Conservation (phyloP, 768 basidiomycete species). For the Naganishia randhawae region DNA sequence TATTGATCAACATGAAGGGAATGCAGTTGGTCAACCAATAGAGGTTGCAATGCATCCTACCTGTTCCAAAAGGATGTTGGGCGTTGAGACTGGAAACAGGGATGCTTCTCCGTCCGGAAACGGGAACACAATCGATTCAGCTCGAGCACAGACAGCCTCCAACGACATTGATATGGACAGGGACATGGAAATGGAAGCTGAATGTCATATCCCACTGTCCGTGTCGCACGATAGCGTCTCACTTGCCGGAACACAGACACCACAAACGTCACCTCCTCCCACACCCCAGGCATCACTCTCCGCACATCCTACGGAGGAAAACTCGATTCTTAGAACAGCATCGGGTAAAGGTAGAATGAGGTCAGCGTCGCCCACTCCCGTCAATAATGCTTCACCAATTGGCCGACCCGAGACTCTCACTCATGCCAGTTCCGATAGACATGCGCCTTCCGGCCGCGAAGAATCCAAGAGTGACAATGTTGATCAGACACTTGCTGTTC, state of each 20-base stretch:
- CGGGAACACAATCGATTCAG: neutral
- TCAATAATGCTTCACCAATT: neutral
- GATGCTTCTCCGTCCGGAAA: neutral
- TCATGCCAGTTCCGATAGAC: constrained; percentile 2
- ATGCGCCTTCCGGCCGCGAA: constrained; percentile 5
- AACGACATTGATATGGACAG: neutral
- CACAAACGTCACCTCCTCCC: constrained; percentile 12
- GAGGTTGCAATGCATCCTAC: constrained; percentile 29
- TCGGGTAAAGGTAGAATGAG: constrained; percentile 20
- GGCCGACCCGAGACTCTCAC: neutral
- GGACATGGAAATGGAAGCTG: constrained; percentile 14
- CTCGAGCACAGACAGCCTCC: neutral
- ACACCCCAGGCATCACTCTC: constrained; percentile 26
- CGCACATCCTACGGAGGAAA: constrained; percentile 27
- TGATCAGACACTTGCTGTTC: constrained; percentile 31
- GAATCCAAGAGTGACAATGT: constrained; percentile 31
- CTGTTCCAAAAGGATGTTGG: constrained; percentile 17
- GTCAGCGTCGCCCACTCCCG: constrained; percentile 22
- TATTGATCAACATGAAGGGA: constrained; percentile 10
- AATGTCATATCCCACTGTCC: constrained; percentile 1
- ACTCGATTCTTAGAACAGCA: constrained; percentile 17
- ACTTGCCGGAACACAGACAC: neutral
- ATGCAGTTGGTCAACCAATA: constrained; percentile 16
- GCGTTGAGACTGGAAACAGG: neutral
- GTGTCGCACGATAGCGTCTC: neutral